Evolutionary conservation across 2,329 filamentous ascomycete genomes (phyloP).

Genomic region (Colletotrichum nymphaeae): DNA sequence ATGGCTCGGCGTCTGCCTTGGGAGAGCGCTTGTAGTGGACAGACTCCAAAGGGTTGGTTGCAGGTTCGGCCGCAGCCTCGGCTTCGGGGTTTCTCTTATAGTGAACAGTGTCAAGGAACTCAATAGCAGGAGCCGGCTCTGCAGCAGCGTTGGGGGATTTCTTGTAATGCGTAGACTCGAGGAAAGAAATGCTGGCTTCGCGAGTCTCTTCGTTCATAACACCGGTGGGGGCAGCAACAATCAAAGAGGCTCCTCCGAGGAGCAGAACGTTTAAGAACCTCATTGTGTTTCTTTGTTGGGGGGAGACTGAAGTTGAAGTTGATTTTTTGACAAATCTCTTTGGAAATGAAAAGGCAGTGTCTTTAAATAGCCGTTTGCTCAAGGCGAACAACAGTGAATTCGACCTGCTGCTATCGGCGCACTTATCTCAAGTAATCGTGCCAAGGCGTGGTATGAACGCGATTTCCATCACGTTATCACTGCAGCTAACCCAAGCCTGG

Average conservation of each 20-base stretch:
- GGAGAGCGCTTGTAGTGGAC: conserved; percentile 21
- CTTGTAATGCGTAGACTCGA: background rate
- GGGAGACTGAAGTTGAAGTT: background rate
- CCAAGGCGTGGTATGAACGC: too few relatives aligned
- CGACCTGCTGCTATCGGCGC: too few relatives aligned
- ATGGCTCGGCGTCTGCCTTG: conserved; percentile 5
- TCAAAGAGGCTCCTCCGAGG: background rate
- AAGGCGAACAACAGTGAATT: too few relatives aligned
- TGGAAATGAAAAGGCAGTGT: background rate
- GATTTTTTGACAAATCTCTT: background rate
- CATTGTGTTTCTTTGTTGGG: background rate
- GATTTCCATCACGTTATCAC: too few relatives aligned
- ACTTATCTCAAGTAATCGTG: too few relatives aligned
- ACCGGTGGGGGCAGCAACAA: background rate
- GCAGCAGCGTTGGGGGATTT: background rate
- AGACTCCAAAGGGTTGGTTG: conserved; percentile 6
- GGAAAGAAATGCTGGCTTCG: conserved; percentile 3
- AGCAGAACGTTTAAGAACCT: background rate
- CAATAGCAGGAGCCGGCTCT: background rate
- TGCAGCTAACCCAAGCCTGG: too few relatives aligned
- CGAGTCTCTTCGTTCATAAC: background rate
- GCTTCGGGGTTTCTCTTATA: conserved; percentile 10
- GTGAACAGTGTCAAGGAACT: conserved; percentile 12
- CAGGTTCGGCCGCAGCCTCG: conserved; percentile 9
- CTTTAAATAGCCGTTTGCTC: background rate